Percentiles rank a stretch among this genome's conserved stretches.
phyloP scores from a whole-genome alignment of 345 rosid species.

The Murraya paniculata region DNA sequence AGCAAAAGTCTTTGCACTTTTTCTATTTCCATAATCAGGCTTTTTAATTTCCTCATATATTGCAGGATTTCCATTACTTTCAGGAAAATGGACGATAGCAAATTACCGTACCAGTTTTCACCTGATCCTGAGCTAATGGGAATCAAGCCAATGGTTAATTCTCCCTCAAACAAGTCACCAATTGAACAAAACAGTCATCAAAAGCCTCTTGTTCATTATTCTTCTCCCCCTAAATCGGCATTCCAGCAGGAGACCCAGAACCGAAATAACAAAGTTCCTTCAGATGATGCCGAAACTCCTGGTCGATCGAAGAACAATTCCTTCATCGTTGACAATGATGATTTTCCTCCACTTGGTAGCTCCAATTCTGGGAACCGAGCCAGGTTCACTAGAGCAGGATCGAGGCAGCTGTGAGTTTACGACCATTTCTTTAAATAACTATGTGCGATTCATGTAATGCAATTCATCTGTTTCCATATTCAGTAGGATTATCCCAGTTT shows the following conservation, averaged over 20 bases:
- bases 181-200: constrained; percentile 2
- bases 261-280: not conserved
- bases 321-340: not conserved
- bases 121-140: constrained; percentile 35
- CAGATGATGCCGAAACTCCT: not conserved
- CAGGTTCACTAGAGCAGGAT: not conserved
- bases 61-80: constrained; percentile 44
- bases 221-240: not conserved
- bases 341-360: constrained; percentile 27
- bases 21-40: not conserved
- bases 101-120: constrained; percentile 24
- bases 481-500: not conserved
- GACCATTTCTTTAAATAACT: not conserved
- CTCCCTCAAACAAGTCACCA: not conserved
- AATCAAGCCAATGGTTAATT: constrained; percentile 21
- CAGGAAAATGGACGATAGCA: constrained; percentile 40
- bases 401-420: not conserved
- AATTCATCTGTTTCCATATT: too few species aligned
- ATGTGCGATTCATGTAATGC: too few species aligned
- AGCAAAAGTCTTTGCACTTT: too few species aligned
- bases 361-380: not conserved
- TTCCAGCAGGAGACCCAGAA: not conserved
- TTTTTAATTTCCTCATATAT: not conserved
- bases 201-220: not conserved
- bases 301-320: not conserved